Conservation (phyloP, 2,329 filamentous ascomycete species). For the Geosmithia flava region DNA sequence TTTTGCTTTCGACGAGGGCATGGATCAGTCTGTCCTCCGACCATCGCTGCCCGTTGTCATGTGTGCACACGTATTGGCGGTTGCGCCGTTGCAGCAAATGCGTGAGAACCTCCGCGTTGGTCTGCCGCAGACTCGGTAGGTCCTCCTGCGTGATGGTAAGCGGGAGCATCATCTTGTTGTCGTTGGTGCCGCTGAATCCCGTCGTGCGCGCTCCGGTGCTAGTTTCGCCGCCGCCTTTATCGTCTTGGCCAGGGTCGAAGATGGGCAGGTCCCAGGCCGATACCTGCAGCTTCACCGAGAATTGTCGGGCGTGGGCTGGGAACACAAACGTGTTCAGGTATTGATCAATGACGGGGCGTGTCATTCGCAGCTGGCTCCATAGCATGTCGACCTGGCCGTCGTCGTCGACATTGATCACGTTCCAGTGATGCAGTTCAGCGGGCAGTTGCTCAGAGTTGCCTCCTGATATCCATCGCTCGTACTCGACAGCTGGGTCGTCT, state of each 20-base stretch:
- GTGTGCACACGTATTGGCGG: constrained; percentile 21
- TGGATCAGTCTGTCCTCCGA: neutral
- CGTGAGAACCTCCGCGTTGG: constrained; percentile 49
- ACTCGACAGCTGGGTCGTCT: constrained; percentile 40
- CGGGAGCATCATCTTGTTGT: constrained; percentile 46
- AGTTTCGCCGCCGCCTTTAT: neutral
- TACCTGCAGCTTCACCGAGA: constrained; percentile 48
- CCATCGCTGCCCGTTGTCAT: neutral
- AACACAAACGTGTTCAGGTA: constrained; percentile 49
- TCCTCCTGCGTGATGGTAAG: constrained; percentile 50
- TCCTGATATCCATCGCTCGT: constrained; percentile 28
- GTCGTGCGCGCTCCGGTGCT: constrained; percentile 34
- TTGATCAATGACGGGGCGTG: constrained; percentile 45
- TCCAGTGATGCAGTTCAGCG: constrained; percentile 22
- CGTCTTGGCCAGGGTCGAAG: neutral
- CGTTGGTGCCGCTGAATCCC: constrained; percentile 63
- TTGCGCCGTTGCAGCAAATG: constrained; percentile 43
- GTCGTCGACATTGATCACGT: constrained; percentile 48
- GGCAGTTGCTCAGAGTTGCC: constrained; percentile 18
- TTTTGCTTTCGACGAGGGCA: constrained; percentile 8
- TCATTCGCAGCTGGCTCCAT: constrained; percentile 23
- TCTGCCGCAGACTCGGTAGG: constrained; percentile 40
- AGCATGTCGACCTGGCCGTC: neutral
- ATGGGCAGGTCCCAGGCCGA: constrained; percentile 52
- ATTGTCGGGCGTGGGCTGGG: constrained; percentile 48